A percentile compares a stretch with the other conserved stretches of the same genome.
These are phyloP conservation scores for Fimicolochytrium jonesii DNA, from an alignment of 192 early-diverging fungal genomes.

Conservation along the genomic window DNA sequence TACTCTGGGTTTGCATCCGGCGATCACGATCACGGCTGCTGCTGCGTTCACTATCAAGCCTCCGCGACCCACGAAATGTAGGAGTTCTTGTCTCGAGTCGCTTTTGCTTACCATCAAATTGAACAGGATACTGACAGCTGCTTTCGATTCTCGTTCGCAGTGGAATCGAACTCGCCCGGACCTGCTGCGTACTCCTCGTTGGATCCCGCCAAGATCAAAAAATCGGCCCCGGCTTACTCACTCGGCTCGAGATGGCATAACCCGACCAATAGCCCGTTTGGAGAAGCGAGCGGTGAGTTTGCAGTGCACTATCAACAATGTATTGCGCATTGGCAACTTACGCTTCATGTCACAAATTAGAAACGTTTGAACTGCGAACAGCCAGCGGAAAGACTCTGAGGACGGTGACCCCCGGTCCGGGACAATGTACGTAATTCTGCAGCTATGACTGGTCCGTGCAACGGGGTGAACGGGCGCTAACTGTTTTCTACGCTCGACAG, in stretches of 20 bases:
- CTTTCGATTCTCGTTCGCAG: slow-evolving; percentile 18
- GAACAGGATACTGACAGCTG: too few species aligned
- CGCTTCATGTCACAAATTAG: too few species aligned
- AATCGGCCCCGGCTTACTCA: slow-evolving; percentile 49
- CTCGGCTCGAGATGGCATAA: slow-evolving; percentile 43
- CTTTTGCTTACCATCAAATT: too few species aligned
- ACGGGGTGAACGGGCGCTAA: too few species aligned
- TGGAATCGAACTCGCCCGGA: slow-evolving; percentile 51
- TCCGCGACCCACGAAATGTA: slow-evolving; percentile 46
- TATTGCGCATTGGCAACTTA: too few species aligned
- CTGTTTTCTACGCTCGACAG: slow-evolving; percentile 18
- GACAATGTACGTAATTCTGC: slow-evolving; percentile 35
- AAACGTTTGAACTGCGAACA: slow-evolving; percentile 33
- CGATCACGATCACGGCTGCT: slow-evolving; percentile 44
- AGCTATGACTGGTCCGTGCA: background rate
- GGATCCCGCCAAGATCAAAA: slow-evolving; percentile 49
- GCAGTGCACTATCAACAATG: too few species aligned
- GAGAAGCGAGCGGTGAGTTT: slow-evolving; percentile 18
- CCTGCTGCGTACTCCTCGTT: slow-evolving; percentile 50
- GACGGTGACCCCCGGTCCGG: slow-evolving; percentile 48
- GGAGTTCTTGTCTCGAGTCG: too few species aligned
- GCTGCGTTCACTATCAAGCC: slow-evolving; percentile 55
- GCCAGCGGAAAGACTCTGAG: slow-evolving; percentile 27
- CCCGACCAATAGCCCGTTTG: slow-evolving; percentile 33
- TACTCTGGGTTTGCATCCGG: slow-evolving; percentile 50